Evolutionary conservation across 164 flowering plant species (phyloP).

Genomic region (Chimonanthus salicifolius): DNA sequence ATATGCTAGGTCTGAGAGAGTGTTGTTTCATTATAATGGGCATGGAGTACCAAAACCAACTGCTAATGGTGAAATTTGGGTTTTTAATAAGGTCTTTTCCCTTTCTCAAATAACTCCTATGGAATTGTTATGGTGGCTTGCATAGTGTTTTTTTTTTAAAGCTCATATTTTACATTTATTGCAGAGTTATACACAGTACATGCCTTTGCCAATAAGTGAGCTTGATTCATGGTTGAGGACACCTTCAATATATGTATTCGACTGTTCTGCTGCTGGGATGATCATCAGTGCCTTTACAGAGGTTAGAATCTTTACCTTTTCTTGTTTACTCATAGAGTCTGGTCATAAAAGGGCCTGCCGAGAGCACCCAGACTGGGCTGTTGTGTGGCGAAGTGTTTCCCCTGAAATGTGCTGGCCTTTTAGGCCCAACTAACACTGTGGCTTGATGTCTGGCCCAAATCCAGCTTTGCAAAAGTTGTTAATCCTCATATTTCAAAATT

Average conservation of each 20-base stretch:
- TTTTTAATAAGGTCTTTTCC: slow-evolving; percentile 73
- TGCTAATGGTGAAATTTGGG: slow-evolving; percentile 95
- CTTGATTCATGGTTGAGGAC: slow-evolving; percentile 96
- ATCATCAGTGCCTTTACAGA: slow-evolving; percentile 80
- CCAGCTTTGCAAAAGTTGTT: too few relatives aligned
- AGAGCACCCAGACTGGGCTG: too few relatives aligned
- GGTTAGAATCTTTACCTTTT: slow-evolving; percentile 29
- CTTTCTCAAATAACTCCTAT: background rate
- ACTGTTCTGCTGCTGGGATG: slow-evolving; percentile 97
- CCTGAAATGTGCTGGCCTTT: too few relatives aligned
- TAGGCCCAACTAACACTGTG: too few relatives aligned
- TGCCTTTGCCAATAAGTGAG: slow-evolving; percentile 84
- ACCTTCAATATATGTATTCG: slow-evolving; percentile 95
- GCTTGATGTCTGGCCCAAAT: too few relatives aligned
- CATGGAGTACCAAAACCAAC: slow-evolving; percentile 99
- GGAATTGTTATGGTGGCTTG: background rate
- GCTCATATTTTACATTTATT: slow-evolving; percentile 9
- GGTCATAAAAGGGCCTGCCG: too few relatives aligned
- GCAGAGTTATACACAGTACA: slow-evolving; percentile 94
- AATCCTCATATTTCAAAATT: too few relatives aligned
- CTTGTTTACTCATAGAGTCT: too few relatives aligned
- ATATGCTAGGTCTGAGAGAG: slow-evolving; percentile 89
- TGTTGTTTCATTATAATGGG: slow-evolving; percentile 94
- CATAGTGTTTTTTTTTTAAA: too few relatives aligned
- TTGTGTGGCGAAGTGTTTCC: too few relatives aligned